phyloP scores from a whole-genome alignment of 1,139 yeast genomes.

The Sugiyamaella xylanicola region DNA sequence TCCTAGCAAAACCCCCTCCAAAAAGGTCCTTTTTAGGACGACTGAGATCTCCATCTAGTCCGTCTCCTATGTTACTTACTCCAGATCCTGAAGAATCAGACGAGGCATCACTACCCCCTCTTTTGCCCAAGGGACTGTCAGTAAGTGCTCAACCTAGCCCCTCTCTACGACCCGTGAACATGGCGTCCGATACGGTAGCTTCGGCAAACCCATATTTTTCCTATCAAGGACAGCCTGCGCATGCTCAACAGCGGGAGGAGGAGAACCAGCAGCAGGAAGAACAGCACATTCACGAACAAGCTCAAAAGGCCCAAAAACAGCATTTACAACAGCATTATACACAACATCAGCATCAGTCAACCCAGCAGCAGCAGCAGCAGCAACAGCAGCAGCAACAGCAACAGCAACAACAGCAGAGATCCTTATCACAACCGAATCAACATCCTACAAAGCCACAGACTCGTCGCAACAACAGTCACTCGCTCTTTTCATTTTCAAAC shows the following conservation, averaged over 20 bases:
- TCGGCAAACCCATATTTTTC: constrained; percentile 44
- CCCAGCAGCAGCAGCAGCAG: background rate
- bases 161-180: constrained; percentile 1
- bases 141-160: constrained; percentile 40
- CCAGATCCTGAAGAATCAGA: constrained; percentile 14
- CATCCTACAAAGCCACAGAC: background rate
- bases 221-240: constrained; percentile 60
- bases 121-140: constrained; percentile 25
- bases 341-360: background rate
- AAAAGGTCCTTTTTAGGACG: constrained; percentile 38
- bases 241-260: constrained; percentile 31
- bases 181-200: constrained; percentile 40
- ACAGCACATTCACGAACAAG: background rate
- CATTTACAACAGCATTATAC: background rate
- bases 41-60: constrained; percentile 47
- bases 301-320: background rate
- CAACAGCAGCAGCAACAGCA: background rate
- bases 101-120: constrained; percentile 36
- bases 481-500: constrained; percentile 14
- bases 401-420: background rate
- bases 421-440: background rate
- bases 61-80: constrained; percentile 29
- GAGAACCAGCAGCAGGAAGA: constrained; percentile 28
- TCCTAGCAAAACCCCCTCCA: constrained; percentile 20
- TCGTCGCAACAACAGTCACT: constrained; percentile 12